A percentile compares a stretch with the other conserved stretches of the same genome.
These are phyloP conservation scores for Candida takata DNA, from an alignment of 805 yeast species.

Conservation along the genomic window DNA sequence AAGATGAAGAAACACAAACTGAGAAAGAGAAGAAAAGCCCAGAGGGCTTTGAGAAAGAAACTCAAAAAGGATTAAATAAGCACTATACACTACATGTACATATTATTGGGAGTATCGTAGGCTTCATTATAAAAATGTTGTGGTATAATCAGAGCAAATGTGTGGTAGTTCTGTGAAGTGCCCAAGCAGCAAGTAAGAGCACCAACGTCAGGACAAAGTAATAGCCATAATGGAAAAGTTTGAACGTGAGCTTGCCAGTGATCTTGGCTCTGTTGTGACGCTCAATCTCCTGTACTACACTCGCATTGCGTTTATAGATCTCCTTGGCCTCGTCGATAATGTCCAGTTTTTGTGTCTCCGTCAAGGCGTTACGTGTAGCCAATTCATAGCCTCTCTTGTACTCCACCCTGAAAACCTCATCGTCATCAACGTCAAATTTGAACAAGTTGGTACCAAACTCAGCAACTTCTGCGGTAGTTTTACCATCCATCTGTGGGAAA, in stretches of 20 bases:
- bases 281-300: slow-evolving; percentile 61
- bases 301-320: slow-evolving; percentile 57
- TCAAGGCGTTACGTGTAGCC: slow-evolving; percentile 61
- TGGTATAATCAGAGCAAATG: slow-evolving; percentile 10
- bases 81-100: neutral
- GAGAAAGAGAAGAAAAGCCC: slow-evolving; percentile 94
- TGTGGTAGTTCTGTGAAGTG: slow-evolving; percentile 27
- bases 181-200: slow-evolving; percentile 27
- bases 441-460: slow-evolving; percentile 63
- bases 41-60: slow-evolving; percentile 73
- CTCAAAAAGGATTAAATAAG: slow-evolving; percentile 21
- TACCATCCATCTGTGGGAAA: slow-evolving; percentile 68
- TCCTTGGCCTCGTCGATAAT: slow-evolving; percentile 61
- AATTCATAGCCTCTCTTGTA: slow-evolving; percentile 76
- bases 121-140: no score
- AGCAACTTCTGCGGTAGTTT: slow-evolving; percentile 56
- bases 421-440: slow-evolving; percentile 63
- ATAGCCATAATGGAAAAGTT: slow-evolving; percentile 45
- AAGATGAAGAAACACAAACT: slow-evolving; percentile 98
- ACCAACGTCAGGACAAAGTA: slow-evolving; percentile 33
- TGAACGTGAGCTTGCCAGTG: slow-evolving; percentile 47
- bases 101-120: no score
- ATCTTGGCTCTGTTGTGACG: slow-evolving; percentile 53
- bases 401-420: slow-evolving; percentile 51
- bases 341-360: slow-evolving; percentile 64